Conservation (phyloP, 306 rosid species). For the Rubus parviflorus region DNA sequence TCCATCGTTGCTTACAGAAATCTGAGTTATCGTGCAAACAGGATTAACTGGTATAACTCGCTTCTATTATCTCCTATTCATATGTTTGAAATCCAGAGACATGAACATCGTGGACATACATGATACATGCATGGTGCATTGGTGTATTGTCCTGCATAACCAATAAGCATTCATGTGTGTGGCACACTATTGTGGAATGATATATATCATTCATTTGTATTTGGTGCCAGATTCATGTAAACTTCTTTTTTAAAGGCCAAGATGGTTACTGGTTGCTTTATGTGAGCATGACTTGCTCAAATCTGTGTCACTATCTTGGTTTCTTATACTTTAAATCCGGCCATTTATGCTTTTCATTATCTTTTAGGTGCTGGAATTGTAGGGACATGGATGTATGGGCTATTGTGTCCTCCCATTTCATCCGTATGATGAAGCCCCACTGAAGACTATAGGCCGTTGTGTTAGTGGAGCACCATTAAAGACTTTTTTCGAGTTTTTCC, state of each 20-base stretch:
- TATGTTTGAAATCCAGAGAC: slow-evolving; percentile 13
- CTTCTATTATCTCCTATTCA: background rate
- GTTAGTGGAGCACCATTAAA: slow-evolving; percentile 32
- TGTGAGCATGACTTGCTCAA: slow-evolving; percentile 25
- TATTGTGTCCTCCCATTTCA: slow-evolving; percentile 4
- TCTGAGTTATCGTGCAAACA: background rate
- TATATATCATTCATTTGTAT: slow-evolving; percentile 1
- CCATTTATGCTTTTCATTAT: slow-evolving; percentile 6
- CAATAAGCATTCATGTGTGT: slow-evolving; percentile 16
- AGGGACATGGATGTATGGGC: slow-evolving; percentile 33
- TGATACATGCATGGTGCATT: slow-evolving; percentile 22
- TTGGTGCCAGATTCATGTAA: slow-evolving; percentile 11
- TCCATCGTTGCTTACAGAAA: background rate
- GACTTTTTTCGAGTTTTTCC: slow-evolving; percentile 11
- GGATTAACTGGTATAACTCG: background rate
- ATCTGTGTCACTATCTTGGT: slow-evolving; percentile 20
- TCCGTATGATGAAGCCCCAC: background rate
- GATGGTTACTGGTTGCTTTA: slow-evolving; percentile 13
- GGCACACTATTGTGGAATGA: background rate
- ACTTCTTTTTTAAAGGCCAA: background rate
- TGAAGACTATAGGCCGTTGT: slow-evolving; percentile 12
- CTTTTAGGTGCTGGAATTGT: slow-evolving; percentile 10
- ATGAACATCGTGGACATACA: background rate
- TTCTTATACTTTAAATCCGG: background rate
- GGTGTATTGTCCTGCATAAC: background rate